These are phyloP conservation scores for Colletotrichum echinochloae DNA, from an alignment of 2,329 filamentous ascomycete genomes.

Conservation along the genomic window DNA sequence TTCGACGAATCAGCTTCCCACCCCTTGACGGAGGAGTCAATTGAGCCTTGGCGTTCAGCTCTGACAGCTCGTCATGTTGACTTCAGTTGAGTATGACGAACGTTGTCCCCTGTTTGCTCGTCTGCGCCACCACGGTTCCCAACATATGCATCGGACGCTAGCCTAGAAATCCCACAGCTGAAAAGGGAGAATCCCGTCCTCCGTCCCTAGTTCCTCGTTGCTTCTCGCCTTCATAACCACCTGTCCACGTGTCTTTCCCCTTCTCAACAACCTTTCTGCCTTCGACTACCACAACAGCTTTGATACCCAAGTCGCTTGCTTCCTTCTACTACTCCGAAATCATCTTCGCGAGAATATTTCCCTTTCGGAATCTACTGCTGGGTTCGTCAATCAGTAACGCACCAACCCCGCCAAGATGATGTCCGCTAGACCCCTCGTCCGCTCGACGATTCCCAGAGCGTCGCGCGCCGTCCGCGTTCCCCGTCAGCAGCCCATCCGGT, in stretches of 20 bases:
- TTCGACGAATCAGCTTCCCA: not conserved
- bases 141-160: constrained; percentile 6
- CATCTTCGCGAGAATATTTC: too few relatives aligned
- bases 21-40: not conserved
- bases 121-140: constrained; percentile 4
- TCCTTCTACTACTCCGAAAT: not conserved
- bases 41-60: constrained; percentile 18
- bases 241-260: constrained; percentile 5
- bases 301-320: not conserved
- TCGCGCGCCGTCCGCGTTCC: constrained; percentile 45
- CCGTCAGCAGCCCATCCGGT: constrained; percentile 49
- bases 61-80: constrained; percentile 28
- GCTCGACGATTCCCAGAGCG: constrained; percentile 46
- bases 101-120: constrained; percentile 6
- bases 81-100: constrained; percentile 18
- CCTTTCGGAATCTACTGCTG: not conserved
- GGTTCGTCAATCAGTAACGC: not conserved
- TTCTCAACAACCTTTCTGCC: not conserved
- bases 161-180: not conserved
- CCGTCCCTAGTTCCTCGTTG: not conserved
- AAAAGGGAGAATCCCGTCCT: not conserved
- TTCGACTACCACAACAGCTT: not conserved
- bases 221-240: constrained; percentile 18
- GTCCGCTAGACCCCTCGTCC: constrained; percentile 47
- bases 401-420: constrained; percentile 45